Evolutionary conservation across 2,329 filamentous ascomycete species (phyloP).

Genomic region (Decorospora gaudefroyi): DNA sequence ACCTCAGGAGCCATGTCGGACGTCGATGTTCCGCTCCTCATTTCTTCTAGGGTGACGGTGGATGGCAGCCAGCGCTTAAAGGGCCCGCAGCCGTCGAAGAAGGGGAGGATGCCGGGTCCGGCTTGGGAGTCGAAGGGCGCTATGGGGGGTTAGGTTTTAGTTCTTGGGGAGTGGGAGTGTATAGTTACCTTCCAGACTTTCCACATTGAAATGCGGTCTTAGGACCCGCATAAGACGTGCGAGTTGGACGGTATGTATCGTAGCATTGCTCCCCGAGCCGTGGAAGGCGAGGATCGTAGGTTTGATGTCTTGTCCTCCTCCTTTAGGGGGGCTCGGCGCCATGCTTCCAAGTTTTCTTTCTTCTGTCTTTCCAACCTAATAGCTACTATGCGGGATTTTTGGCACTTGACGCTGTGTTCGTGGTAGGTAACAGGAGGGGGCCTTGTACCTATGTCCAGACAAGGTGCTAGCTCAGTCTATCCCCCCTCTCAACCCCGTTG

Average conservation of each 20-base stretch:
- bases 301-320: conserved; percentile 16
- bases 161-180: not conserved
- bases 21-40: conserved; percentile 21
- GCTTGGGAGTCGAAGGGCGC: conserved; percentile 42
- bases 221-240: conserved; percentile 36
- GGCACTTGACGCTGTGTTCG: too few relatives aligned
- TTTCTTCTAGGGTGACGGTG: conserved; percentile 18
- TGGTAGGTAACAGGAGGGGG: too few relatives aligned
- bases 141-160: conserved; percentile 14
- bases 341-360: not conserved
- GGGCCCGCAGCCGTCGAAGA: conserved; percentile 47
- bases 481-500: too few relatives aligned
- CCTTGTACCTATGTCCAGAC: too few relatives aligned
- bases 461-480: too few relatives aligned
- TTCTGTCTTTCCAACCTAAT: not conserved
- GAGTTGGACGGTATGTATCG: conserved; percentile 41
- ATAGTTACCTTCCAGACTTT: conserved; percentile 30
- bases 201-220: conserved; percentile 33
- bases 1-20: conserved; percentile 25
- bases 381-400: too few relatives aligned
- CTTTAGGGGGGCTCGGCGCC: not conserved
- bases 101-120: conserved; percentile 45
- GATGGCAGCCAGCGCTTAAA: conserved; percentile 41
- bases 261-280: conserved; percentile 43
- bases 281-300: conserved; percentile 46